Conservation (phyloP, 441 rosid species). For the Dalechampia spathulata region DNA sequence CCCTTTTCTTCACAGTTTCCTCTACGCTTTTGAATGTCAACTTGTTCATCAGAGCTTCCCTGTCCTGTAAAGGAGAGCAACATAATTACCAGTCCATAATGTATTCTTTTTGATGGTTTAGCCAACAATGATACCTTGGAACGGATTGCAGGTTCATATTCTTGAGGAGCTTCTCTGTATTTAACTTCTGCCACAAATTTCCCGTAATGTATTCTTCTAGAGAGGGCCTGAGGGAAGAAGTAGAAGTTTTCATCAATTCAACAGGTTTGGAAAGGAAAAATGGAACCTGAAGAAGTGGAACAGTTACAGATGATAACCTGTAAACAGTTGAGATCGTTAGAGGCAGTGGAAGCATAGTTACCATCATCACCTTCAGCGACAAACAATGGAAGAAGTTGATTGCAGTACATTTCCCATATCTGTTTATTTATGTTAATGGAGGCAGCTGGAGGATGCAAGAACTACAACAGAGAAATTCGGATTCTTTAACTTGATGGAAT, state of each 20-base stretch:
- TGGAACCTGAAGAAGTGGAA: background rate
- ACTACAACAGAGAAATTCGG: slow-evolving; percentile 21
- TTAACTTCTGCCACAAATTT: slow-evolving; percentile 89
- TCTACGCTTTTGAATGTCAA: slow-evolving; percentile 64
- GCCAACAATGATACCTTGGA: slow-evolving; percentile 40
- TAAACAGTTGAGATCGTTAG: slow-evolving; percentile 59
- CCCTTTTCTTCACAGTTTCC: slow-evolving; percentile 74
- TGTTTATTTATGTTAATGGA: slow-evolving; percentile 53
- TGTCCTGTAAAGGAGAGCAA: slow-evolving; percentile 38
- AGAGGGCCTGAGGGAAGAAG: slow-evolving; percentile 48
- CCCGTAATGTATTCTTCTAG: slow-evolving; percentile 84
- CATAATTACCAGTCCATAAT: too few species aligned
- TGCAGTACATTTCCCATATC: slow-evolving; percentile 61
- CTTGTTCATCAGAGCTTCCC: slow-evolving; percentile 55
- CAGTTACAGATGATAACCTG: slow-evolving; percentile 37
- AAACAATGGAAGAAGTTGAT: slow-evolving; percentile 63
- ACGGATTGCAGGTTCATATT: slow-evolving; percentile 63
- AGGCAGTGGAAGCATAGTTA: slow-evolving; percentile 60
- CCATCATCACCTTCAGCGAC: slow-evolving; percentile 67
- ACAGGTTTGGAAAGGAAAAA: background rate
- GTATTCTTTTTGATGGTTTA: background rate
- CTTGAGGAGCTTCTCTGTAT: slow-evolving; percentile 54
- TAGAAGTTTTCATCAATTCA: background rate
- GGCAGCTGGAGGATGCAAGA: slow-evolving; percentile 52
- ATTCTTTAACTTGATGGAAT: background rate